phyloP scores from a whole-genome alignment of 176 grass and related monocot species.

The Triticum monococcum region DNA sequence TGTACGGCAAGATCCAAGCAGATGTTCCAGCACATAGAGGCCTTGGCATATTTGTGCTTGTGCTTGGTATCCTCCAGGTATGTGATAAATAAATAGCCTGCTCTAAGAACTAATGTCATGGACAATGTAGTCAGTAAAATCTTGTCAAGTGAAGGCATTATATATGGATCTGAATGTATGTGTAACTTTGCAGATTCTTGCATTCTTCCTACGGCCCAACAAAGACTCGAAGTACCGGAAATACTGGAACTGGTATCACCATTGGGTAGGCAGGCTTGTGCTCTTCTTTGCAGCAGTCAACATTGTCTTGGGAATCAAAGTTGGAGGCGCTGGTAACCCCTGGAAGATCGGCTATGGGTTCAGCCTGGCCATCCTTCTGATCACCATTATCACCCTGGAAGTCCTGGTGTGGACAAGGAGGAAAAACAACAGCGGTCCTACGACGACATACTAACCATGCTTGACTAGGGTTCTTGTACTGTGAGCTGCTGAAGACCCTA shows the following conservation, averaged over 20 bases:
- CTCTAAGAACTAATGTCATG: not conserved
- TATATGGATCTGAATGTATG: conserved; percentile 29
- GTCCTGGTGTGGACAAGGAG: conserved; percentile 77
- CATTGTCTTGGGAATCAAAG: conserved; percentile 75
- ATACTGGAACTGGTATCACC: conserved; percentile 99
- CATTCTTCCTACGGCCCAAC: conserved; percentile 70
- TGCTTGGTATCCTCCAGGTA: conserved; percentile 89
- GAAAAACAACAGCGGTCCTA: conserved; percentile 44
- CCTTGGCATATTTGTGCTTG: conserved; percentile 92
- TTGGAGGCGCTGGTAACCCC: conserved; percentile 61
- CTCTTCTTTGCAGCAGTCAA: conserved; percentile 88
- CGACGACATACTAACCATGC: conserved; percentile 39
- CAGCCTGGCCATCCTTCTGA: conserved; percentile 69
- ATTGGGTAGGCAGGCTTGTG: conserved; percentile 76
- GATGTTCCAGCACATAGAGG: conserved; percentile 75
- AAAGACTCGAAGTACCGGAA: conserved; percentile 79
- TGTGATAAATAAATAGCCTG: not conserved
- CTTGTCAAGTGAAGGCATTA: not conserved
- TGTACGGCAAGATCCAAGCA: conserved; percentile 82
- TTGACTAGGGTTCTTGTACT: conserved; percentile 4
- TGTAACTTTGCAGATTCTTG: conserved; percentile 48
- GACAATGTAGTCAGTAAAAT: not conserved
- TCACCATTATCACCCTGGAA: conserved; percentile 68
- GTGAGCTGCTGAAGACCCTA: not conserved
- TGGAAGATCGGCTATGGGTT: conserved; percentile 95